These are phyloP conservation scores for Cercospora sp. DNA, from an alignment of 2,329 filamentous ascomycete species.

Conservation along the genomic window DNA sequence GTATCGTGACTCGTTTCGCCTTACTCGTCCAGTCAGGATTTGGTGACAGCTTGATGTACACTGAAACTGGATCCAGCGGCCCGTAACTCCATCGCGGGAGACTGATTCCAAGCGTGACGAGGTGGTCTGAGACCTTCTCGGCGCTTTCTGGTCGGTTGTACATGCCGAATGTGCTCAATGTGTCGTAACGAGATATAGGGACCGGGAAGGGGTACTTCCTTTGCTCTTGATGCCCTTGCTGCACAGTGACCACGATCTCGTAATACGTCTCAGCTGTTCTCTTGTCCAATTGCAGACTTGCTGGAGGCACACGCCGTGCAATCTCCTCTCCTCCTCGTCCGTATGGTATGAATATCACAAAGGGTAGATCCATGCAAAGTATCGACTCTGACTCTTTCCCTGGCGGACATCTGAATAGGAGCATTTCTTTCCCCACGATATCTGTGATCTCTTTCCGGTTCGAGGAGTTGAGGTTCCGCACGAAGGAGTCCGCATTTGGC, in stretches of 20 bases:
- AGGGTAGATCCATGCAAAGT: conserved; percentile 93
- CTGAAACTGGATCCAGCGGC: conserved; percentile 88
- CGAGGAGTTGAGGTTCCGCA: conserved; percentile 80
- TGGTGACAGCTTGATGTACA: conserved; percentile 90
- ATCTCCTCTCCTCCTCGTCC: conserved; percentile 87
- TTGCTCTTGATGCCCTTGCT: conserved; percentile 83
- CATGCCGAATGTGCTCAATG: conserved; percentile 97
- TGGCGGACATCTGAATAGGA: conserved; percentile 81
- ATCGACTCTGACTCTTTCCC: conserved; percentile 86
- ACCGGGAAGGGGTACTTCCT: conserved; percentile 91
- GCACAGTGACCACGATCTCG: conserved; percentile 92
- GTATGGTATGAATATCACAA: conserved; percentile 95
- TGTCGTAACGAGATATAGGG: conserved; percentile 90
- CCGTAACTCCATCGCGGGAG: conserved; percentile 96
- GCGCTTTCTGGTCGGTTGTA: conserved; percentile 94
- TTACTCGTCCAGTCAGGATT: conserved; percentile 91
- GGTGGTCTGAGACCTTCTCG: conserved; percentile 80
- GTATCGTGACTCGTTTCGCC: conserved; percentile 86
- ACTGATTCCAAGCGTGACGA: conserved; percentile 88
- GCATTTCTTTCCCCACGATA: conserved; percentile 91
- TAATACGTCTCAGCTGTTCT: conserved; percentile 97
- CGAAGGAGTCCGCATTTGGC: conserved; percentile 88
- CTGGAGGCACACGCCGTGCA: conserved; percentile 85
- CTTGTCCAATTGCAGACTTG: conserved; percentile 84
- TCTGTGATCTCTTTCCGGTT: conserved; percentile 88